These are phyloP conservation scores for Pezicula rhizophila DNA, from an alignment of 2,329 filamentous ascomycete genomes.

Conservation along the genomic window DNA sequence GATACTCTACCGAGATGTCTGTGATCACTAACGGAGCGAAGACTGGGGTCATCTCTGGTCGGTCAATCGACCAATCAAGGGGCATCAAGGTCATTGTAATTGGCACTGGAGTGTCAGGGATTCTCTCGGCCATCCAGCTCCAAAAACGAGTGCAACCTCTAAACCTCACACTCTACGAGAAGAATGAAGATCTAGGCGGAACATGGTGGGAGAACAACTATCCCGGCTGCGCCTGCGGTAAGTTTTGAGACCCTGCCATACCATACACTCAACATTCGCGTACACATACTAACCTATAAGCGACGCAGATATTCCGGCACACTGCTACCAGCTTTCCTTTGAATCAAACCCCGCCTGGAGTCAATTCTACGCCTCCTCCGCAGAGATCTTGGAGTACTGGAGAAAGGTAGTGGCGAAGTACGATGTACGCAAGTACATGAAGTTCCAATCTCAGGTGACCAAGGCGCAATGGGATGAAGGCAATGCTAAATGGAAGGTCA, in stretches of 20 bases:
- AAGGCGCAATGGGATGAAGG: constrained; percentile 25
- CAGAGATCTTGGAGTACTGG: constrained; percentile 63
- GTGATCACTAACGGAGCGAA: neutral
- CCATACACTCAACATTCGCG: neutral
- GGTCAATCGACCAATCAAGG: neutral
- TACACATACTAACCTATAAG: too few species aligned
- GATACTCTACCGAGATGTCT: neutral
- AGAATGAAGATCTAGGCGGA: constrained; percentile 41
- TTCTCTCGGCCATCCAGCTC: neutral
- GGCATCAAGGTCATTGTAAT: neutral
- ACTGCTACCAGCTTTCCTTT: constrained; percentile 62
- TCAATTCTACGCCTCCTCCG: constrained; percentile 47
- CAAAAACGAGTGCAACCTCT: neutral
- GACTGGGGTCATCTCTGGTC: neutral
- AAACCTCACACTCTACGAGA: constrained; percentile 39
- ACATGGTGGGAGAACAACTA: constrained; percentile 51
- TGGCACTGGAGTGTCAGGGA: neutral
- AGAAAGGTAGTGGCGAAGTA: constrained; percentile 54
- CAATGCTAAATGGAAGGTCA: constrained; percentile 21
- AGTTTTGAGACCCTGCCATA: neutral
- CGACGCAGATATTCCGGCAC: constrained; percentile 36
- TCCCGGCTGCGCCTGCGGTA: constrained; percentile 53
- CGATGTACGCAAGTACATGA: constrained; percentile 51
- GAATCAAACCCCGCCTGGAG: constrained; percentile 56
- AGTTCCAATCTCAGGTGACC: constrained; percentile 33